These are phyloP conservation scores for Chlorella sp. DNA, from an alignment of 139 green algal species.

Conservation along the genomic window DNA sequence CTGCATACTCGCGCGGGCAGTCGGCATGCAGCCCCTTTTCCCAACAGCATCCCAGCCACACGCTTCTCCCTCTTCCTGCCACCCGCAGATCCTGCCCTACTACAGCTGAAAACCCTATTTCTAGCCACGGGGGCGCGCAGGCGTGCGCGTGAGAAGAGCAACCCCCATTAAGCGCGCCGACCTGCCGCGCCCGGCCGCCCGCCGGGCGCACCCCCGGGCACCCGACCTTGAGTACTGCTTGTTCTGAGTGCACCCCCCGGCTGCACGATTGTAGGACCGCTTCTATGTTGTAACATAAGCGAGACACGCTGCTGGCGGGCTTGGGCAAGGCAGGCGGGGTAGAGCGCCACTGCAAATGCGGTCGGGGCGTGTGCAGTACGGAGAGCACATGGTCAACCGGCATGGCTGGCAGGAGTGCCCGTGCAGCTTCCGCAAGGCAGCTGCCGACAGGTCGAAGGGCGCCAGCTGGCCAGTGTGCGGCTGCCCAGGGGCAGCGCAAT, in stretches of 20 bases:
- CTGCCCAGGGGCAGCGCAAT: too few species aligned
- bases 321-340: too few species aligned
- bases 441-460: background rate
- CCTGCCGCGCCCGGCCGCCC: background rate
- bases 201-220: background rate
- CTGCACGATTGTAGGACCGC: background rate
- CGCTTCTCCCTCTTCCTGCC: too few species aligned
- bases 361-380: too few species aligned
- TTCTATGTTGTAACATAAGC: slow-evolving; percentile 4
- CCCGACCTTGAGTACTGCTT: slow-evolving; percentile 7
- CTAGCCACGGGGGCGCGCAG: background rate
- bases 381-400: too few species aligned
- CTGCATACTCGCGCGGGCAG: too few species aligned
- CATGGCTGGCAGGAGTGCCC: too few species aligned
- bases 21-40: too few species aligned
- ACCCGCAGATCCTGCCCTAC: slow-evolving; percentile 72
- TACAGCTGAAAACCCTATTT: slow-evolving; percentile 66
- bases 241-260: background rate
- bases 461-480: too few species aligned
- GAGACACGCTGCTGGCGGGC: background rate
- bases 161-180: background rate
- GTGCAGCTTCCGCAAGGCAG: background rate
- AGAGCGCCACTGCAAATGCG: too few species aligned
- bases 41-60: too few species aligned
- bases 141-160: background rate